Conservation (phyloP, 2,329 filamentous ascomycete genomes). For the Verticillium tricorpus region DNA sequence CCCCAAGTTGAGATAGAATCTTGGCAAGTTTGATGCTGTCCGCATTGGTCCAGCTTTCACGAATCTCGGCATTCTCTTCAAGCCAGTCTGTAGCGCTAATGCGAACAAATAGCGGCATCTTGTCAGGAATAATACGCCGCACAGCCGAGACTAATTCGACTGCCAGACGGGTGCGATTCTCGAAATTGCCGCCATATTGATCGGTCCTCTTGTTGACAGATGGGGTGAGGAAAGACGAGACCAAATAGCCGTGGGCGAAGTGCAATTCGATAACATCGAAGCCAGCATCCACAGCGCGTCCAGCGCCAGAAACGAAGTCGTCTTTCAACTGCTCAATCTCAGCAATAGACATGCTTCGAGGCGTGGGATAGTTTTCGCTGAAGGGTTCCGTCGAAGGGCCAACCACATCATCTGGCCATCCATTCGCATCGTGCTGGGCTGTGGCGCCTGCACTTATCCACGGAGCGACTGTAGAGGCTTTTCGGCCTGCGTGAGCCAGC, state of each 20-base stretch:
- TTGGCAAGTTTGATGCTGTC: slow-evolving; percentile 64
- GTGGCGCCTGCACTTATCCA: slow-evolving; percentile 56
- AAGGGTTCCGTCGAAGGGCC: slow-evolving; percentile 53
- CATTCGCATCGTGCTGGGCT: slow-evolving; percentile 48
- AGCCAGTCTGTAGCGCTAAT: slow-evolving; percentile 62
- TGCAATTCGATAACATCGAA: slow-evolving; percentile 72
- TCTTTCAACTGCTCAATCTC: slow-evolving; percentile 65
- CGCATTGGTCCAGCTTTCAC: slow-evolving; percentile 62
- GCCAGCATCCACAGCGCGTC: slow-evolving; percentile 62
- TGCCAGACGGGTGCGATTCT: slow-evolving; percentile 61
- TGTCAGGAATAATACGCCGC: slow-evolving; percentile 45
- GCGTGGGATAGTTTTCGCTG: slow-evolving; percentile 53
- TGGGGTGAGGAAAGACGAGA: slow-evolving; percentile 61
- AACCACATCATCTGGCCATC: slow-evolving; percentile 54
- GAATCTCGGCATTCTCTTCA: slow-evolving; percentile 31
- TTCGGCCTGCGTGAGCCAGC: slow-evolving; percentile 74
- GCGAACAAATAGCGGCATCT: slow-evolving; percentile 53
- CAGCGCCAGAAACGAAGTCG: slow-evolving; percentile 54
- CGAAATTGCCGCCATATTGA: slow-evolving; percentile 60
- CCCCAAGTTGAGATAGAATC: slow-evolving; percentile 65
- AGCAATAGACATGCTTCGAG: slow-evolving; percentile 62
- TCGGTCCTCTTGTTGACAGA: slow-evolving; percentile 58
- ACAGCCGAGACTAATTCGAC: slow-evolving; percentile 48
- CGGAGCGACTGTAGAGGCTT: slow-evolving; percentile 55
- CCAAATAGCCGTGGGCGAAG: slow-evolving; percentile 61